Percentiles rank a stretch among this genome's conserved stretches.
Conservation (phyloP, 2,329 filamentous ascomycete genomes). For the Trichoderma sp. region DNA sequence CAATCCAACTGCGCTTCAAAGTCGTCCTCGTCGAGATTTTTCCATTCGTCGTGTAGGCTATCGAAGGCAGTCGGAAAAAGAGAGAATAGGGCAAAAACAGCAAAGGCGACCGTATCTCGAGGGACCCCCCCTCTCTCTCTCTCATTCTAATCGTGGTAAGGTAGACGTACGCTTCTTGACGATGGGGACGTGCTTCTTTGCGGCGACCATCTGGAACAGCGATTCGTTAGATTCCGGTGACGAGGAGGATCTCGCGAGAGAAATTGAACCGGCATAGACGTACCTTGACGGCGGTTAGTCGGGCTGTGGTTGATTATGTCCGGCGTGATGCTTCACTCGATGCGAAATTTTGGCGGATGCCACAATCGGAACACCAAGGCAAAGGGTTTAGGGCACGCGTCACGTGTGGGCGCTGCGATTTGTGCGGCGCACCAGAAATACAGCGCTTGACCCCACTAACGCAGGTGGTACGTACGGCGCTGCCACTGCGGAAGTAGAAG, state of each 20-base stretch:
- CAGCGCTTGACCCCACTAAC: neutral
- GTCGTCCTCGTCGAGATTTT: neutral
- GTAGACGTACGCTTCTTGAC: constrained; percentile 97
- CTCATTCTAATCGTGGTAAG: neutral
- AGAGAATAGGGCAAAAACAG: neutral
- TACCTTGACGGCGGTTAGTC: constrained; percentile 44
- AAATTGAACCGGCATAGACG: constrained; percentile 13
- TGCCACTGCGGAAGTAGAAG: neutral
- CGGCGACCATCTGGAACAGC: constrained; percentile 80
- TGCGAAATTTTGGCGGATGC: constrained; percentile 37
- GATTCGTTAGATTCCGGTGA: constrained; percentile 29
- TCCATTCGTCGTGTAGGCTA: constrained; percentile 1
- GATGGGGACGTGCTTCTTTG: constrained; percentile 99
- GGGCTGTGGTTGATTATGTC: constrained; percentile 33
- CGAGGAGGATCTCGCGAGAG: neutral
- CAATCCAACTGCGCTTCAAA: constrained; percentile 13
- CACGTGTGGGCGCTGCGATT: constrained; percentile 28
- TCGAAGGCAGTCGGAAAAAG: constrained; percentile 5
- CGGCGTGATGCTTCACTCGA: constrained; percentile 35
- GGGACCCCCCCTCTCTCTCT: neutral
- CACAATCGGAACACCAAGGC: constrained; percentile 29
- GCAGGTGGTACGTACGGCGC: neutral
- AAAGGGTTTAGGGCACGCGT: constrained; percentile 36
- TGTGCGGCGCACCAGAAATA: neutral
- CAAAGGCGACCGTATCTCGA: neutral